These are phyloP conservation scores for Debaryomyces prosopidis DNA, from an alignment of 805 yeast species.

Conservation along the genomic window DNA sequence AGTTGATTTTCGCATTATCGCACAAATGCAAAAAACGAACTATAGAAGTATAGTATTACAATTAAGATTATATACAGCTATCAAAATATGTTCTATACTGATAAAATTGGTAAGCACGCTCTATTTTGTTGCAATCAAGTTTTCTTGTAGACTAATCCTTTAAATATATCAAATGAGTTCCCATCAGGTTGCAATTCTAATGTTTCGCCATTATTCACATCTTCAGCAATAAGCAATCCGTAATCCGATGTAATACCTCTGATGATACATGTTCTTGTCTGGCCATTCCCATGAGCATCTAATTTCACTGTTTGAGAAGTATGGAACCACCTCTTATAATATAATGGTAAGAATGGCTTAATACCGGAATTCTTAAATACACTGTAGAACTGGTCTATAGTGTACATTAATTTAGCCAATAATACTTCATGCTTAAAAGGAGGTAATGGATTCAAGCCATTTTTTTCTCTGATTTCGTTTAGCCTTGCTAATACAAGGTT, in stretches of 20 bases:
- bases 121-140: conserved; percentile 4
- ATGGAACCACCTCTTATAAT: conserved; percentile 89
- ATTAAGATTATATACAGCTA: too few relatives aligned
- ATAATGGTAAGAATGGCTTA: conserved; percentile 60
- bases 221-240: conserved; percentile 81
- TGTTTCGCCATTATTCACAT: conserved; percentile 57
- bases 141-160: conserved; percentile 68
- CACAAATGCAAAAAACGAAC: too few relatives aligned
- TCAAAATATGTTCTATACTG: too few relatives aligned
- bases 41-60: too few relatives aligned
- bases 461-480: conserved; percentile 49
- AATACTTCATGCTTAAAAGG: conserved; percentile 50
- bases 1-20: too few relatives aligned
- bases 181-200: conserved; percentile 94
- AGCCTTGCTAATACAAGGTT: conserved; percentile 65
- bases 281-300: conserved; percentile 52
- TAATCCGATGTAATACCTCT: conserved; percentile 81
- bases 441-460: conserved; percentile 47
- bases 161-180: conserved; percentile 92
- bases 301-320: conserved; percentile 63
- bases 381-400: conserved; percentile 61
- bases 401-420: conserved; percentile 66
- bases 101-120: background rate
- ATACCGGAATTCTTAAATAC: conserved; percentile 68
- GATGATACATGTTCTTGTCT: conserved; percentile 53